Evolutionary conservation across 371 early-diverging fungal genomes (phyloP).

Genomic region (Mortierella polycephala): DNA sequence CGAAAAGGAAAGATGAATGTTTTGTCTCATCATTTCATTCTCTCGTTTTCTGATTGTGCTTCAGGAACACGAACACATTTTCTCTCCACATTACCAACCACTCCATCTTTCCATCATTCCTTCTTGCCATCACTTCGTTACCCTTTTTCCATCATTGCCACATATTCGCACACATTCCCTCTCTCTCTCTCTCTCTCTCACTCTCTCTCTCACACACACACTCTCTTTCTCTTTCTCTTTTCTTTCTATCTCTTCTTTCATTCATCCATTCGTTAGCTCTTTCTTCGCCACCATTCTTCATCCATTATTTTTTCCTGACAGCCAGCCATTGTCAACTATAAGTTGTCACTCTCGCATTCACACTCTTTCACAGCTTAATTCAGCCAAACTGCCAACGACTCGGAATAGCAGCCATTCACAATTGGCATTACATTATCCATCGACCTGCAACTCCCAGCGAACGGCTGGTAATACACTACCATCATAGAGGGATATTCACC

Average conservation of each 20-base stretch:
- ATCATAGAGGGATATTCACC: too few relatives aligned
- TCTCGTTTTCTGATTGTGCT: neutral
- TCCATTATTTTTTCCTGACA: neutral
- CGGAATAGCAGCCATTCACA: too few relatives aligned
- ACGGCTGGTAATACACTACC: too few relatives aligned
- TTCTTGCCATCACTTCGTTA: conserved; percentile 1
- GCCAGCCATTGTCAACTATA: too few relatives aligned
- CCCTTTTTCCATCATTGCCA: neutral
- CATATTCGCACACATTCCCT: conserved; percentile 1
- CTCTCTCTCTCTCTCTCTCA: neutral
- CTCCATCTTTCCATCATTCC: neutral
- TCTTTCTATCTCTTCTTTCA: neutral
- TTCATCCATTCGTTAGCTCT: neutral
- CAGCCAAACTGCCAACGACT: too few relatives aligned
- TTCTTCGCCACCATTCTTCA: neutral
- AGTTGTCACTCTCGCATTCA: too few relatives aligned
- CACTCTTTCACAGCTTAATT: too few relatives aligned
- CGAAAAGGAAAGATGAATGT: neutral
- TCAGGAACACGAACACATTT: too few relatives aligned
- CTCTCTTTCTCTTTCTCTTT: conserved; percentile 6
- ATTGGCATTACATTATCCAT: too few relatives aligned
- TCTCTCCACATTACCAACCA: neutral
- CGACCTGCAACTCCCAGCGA: too few relatives aligned
- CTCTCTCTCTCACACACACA: conserved; percentile 8
- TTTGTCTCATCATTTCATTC: neutral